Evolutionary conservation across 495 filamentous ascomycete species (phyloP).

Genomic region (Neurospora sp.): DNA sequence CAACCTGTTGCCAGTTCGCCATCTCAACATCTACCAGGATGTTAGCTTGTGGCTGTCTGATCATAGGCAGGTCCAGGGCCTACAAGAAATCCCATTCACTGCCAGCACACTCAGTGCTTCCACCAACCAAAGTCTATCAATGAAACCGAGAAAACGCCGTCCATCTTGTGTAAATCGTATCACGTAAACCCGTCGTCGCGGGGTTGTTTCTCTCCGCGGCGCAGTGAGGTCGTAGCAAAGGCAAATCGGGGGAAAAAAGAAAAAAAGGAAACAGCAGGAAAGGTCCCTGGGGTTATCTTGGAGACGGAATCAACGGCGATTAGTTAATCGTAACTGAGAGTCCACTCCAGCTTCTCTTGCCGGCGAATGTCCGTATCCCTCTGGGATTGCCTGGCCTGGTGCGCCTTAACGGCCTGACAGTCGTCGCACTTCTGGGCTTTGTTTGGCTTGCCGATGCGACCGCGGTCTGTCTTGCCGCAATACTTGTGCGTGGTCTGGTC

Average conservation of each 20-base stretch:
- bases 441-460: constrained; percentile 15
- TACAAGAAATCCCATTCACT: neutral
- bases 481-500: constrained; percentile 19
- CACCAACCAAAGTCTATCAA: neutral
- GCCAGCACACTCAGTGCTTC: neutral
- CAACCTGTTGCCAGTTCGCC: neutral
- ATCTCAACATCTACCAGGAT: neutral
- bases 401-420: constrained; percentile 18
- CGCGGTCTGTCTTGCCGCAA: constrained; percentile 16
- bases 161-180: neutral
- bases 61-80: neutral
- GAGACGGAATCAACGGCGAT: neutral
- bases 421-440: constrained; percentile 21
- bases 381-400: constrained; percentile 2
- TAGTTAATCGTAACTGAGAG: neutral
- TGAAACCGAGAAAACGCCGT: neutral
- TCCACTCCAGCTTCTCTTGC: constrained; percentile 18
- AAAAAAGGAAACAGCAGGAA: neutral
- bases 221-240: neutral
- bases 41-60: neutral
- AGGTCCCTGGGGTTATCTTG: neutral
- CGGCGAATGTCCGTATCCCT: constrained; percentile 6
- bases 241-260: neutral
- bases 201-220: neutral
- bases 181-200: neutral